Evolutionary conservation across 352 stramenopile genomes (phyloP).

Genomic region (Pythium folliculosum): DNA sequence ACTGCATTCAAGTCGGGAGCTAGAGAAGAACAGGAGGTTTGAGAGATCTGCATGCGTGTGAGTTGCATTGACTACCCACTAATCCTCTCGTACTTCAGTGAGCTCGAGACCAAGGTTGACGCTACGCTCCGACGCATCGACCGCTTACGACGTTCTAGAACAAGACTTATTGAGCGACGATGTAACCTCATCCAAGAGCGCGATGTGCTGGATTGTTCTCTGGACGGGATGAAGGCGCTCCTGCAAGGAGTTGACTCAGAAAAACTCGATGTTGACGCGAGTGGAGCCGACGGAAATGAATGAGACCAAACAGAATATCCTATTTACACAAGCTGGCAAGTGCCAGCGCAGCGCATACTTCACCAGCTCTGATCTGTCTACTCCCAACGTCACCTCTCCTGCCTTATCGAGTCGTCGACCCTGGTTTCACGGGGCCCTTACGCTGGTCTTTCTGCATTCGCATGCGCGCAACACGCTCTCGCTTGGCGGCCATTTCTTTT

Average conservation of each 20-base stretch:
- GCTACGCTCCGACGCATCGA: neutral
- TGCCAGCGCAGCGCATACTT: neutral
- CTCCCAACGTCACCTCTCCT: neutral
- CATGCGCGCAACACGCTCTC: constrained; percentile 64
- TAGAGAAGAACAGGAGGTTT: constrained; percentile 43
- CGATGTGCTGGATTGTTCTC: constrained; percentile 34
- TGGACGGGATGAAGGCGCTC: constrained; percentile 46
- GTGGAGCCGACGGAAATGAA: neutral
- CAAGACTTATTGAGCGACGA: constrained; percentile 17
- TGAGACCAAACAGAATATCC: constrained; percentile 8
- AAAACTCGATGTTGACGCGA: neutral
- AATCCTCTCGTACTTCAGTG: constrained; percentile 9
- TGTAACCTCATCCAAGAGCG: constrained; percentile 37
- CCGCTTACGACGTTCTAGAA: neutral
- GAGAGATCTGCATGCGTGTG: neutral
- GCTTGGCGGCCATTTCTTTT: constrained; percentile 68
- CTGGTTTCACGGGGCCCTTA: constrained; percentile 13
- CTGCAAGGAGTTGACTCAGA: constrained; percentile 44
- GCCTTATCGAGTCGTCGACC: constrained; percentile 9
- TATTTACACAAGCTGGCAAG: constrained; percentile 6
- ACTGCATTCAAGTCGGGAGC: constrained; percentile 36
- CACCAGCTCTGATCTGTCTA: neutral
- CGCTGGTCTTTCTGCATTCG: constrained; percentile 45
- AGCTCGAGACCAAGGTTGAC: constrained; percentile 15
- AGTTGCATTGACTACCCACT: neutral